Evolutionary conservation across 306 rosid genomes (phyloP).

Genomic region (Quercus rubra): DNA sequence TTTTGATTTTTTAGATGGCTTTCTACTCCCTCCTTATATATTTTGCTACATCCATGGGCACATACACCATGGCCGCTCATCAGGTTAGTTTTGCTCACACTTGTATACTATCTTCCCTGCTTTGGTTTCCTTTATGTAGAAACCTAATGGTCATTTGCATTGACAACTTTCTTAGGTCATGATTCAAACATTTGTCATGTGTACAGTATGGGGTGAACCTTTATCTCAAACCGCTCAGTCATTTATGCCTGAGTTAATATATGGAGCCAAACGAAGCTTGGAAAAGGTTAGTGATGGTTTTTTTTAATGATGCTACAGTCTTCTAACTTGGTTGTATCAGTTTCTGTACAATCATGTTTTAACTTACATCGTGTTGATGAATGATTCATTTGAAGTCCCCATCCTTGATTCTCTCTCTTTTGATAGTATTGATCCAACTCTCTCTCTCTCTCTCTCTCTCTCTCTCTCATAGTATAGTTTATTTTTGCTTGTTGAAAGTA

Average conservation of each 20-base stretch:
- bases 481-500: background rate
- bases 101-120: constrained; percentile 12
- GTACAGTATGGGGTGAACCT: constrained; percentile 98
- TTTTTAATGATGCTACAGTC: background rate
- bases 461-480: background rate
- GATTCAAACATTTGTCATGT: constrained; percentile 73
- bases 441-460: background rate
- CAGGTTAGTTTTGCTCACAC: constrained; percentile 51
- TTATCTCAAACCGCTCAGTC: constrained; percentile 96
- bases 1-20: constrained; percentile 58
- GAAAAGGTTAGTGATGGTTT: constrained; percentile 52
- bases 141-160: constrained; percentile 15
- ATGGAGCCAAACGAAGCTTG: constrained; percentile 63
- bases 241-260: constrained; percentile 83
- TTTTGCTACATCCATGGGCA: constrained; percentile 87
- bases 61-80: constrained; percentile 90
- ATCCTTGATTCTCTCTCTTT: background rate
- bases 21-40: constrained; percentile 73
- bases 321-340: background rate
- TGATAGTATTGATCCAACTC: background rate
- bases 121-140: constrained; percentile 15
- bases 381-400: background rate
- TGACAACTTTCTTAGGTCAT: constrained; percentile 60
- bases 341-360: background rate
- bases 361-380: background rate